phyloP scores from a whole-genome alignment of 2,329 filamentous ascomycete species.

The Nemania abortiva region DNA sequence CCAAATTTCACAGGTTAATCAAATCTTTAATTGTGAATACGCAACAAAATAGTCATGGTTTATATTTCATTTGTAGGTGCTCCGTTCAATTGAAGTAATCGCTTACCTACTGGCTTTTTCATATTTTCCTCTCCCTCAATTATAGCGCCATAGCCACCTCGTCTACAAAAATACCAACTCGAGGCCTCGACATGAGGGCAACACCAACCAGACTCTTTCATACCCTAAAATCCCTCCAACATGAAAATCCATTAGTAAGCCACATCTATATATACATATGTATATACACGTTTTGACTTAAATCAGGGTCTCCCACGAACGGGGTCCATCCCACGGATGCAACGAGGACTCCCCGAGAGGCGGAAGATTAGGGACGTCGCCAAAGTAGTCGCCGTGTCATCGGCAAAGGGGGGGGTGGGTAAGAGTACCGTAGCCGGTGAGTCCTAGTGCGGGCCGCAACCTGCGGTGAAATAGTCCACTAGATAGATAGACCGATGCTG shows the following conservation, averaged over 20 bases:
- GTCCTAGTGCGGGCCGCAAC: slow-evolving; percentile 41
- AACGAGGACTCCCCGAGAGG: slow-evolving; percentile 83
- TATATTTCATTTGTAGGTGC: too few species aligned
- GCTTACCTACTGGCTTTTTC: neutral
- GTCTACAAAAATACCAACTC: too few species aligned
- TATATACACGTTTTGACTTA: neutral
- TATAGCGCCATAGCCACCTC: too few species aligned
- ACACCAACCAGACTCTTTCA: slow-evolving; percentile 63
- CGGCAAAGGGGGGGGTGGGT: slow-evolving; percentile 96
- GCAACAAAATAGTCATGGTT: too few species aligned
- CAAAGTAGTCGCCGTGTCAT: slow-evolving; percentile 96
- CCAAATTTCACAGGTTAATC: too few species aligned
- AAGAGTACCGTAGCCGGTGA: slow-evolving; percentile 92
- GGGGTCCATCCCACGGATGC: slow-evolving; percentile 79
- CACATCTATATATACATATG: neutral
- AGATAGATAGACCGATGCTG: neutral
- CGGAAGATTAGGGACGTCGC: slow-evolving; percentile 85
- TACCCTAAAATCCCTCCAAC: slow-evolving; percentile 64
- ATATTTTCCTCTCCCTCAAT: neutral
- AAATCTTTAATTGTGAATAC: too few species aligned
- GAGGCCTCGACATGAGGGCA: slow-evolving; percentile 53
- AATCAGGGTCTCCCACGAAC: slow-evolving; percentile 89
- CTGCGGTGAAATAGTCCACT: too few species aligned
- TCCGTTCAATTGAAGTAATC: neutral
- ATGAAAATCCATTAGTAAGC: slow-evolving; percentile 89